Percentiles rank a stretch among this genome's conserved stretches.
phyloP scores from a whole-genome alignment of 306 rosid genomes.

The Castanopsis chinensis region DNA sequence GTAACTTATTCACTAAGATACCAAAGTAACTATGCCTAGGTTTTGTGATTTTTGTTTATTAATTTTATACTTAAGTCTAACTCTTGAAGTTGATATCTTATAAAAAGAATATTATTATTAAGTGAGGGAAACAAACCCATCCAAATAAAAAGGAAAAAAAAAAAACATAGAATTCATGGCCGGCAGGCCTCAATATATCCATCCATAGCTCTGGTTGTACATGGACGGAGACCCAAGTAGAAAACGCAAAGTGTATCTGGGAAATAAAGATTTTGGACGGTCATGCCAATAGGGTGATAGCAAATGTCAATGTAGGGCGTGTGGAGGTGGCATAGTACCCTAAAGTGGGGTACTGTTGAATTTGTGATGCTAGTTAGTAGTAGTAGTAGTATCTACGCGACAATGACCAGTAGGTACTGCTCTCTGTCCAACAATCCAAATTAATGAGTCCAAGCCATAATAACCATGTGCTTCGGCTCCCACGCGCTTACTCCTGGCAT shows the following conservation, averaged over 20 bases:
- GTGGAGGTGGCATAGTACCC: background rate
- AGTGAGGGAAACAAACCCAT: too few species aligned
- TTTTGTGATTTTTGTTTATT: too few species aligned
- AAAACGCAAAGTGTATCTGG: background rate
- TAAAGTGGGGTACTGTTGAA: background rate
- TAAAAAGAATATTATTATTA: too few species aligned
- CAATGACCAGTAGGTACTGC: background rate
- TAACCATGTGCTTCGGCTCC: constrained; percentile 3
- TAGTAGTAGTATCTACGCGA: background rate
- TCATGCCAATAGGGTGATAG: background rate
- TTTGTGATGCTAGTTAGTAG: too few species aligned
- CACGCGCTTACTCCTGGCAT: constrained; percentile 28
- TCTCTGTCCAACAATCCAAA: background rate
- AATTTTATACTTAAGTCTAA: too few species aligned
- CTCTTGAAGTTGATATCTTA: too few species aligned
- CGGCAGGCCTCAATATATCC: background rate
- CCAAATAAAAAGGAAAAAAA: too few species aligned
- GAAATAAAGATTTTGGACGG: background rate
- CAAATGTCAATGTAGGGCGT: constrained; percentile 12
- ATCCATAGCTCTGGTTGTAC: background rate
- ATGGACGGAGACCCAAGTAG: background rate
- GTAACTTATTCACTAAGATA: too few species aligned
- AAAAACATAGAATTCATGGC: too few species aligned
- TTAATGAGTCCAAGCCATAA: background rate
- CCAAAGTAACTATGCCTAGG: too few species aligned